phyloP scores from a whole-genome alignment of 2,329 filamentous ascomycete species.

The Exophiala aquamarina region DNA sequence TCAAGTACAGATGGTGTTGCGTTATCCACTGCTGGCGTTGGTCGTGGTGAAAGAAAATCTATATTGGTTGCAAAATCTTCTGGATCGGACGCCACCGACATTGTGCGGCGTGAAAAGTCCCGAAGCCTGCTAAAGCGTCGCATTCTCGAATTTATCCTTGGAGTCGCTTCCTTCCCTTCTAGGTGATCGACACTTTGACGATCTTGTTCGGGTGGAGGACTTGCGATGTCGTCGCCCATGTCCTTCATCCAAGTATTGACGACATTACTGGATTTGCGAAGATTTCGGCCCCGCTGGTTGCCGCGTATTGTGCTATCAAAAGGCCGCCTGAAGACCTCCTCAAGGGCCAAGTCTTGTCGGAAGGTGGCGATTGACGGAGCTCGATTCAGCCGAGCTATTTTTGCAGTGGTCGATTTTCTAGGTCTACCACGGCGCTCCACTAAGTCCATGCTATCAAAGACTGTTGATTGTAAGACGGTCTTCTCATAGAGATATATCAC shows the following conservation, averaged over 20 bases:
- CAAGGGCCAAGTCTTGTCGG: slow-evolving; percentile 84
- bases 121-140: slow-evolving; percentile 39
- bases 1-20: slow-evolving; percentile 41
- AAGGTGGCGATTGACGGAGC: slow-evolving; percentile 87
- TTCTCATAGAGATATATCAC: slow-evolving; percentile 86
- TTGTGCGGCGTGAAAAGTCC: slow-evolving; percentile 51
- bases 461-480: slow-evolving; percentile 69
- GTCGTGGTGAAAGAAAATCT: slow-evolving; percentile 35
- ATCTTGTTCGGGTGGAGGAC: slow-evolving; percentile 62
- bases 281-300: slow-evolving; percentile 62
- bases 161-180: slow-evolving; percentile 53
- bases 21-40: slow-evolving; percentile 42
- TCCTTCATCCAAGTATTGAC: slow-evolving; percentile 89
- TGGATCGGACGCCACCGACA: slow-evolving; percentile 59
- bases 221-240: slow-evolving; percentile 55
- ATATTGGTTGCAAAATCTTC: slow-evolving; percentile 45
- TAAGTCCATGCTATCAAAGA: slow-evolving; percentile 81
- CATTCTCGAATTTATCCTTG: slow-evolving; percentile 43
- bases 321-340: slow-evolving; percentile 81
- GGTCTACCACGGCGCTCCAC: slow-evolving; percentile 67
- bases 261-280: slow-evolving; percentile 73
- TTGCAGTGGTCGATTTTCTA: slow-evolving; percentile 54
- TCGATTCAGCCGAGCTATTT: slow-evolving; percentile 64
- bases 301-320: slow-evolving; percentile 65
- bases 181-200: slow-evolving; percentile 58